Evolutionary conservation across 1,139 yeast genomes (phyloP), one percentile per base, ranked within the genome.

Genomic region (Yamadazyma spencermartinsiae): DNA sequence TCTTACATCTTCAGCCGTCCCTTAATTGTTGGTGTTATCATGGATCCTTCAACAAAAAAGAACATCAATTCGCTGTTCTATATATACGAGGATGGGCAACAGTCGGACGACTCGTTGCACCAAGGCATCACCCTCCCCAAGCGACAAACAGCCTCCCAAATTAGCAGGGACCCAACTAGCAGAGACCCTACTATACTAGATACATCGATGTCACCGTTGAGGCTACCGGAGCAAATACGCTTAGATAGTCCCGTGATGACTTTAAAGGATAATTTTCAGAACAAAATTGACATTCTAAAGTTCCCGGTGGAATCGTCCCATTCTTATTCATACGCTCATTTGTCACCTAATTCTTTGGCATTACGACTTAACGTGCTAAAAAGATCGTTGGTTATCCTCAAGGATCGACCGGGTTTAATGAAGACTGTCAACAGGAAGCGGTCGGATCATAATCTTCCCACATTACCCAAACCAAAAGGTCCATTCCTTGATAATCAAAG

Each of bases 281-380:
- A 38, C 31, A 41, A 38, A 33, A 25, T 15, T 12, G 70, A 65
- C 33, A 59, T 61, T 14, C 44, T 61, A 36, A 73, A 69, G 49
- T 85, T 84, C 54, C 88, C 95, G 4, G 79, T 82, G 15, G 92
- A 85, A 54, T 84, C 94, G 9, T 77, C 94, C 2, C 92, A 86
- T 55, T 85, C 95, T 2, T 87, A 85, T 54, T 86, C 95, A 0
- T 87, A 86, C 58, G 89, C 94, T 4, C 87, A 85, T 43, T 66
- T 86, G 40, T 82, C 94, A 4, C 92, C 89, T 15, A 84, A 85
- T 52, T 83, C 95, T 1, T 61, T 87, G 41, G 87, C 94, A 0
- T 76, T 86, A 38, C 66, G 96, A 40, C 64, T 87, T 44, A 82
- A 82, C 43, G 89, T 86, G 14, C 66, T 87, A 51, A 85, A 82